Evolutionary conservation across 495 filamentous ascomycete genomes (phyloP).

Genomic region (Talaromyces adpressus): DNA sequence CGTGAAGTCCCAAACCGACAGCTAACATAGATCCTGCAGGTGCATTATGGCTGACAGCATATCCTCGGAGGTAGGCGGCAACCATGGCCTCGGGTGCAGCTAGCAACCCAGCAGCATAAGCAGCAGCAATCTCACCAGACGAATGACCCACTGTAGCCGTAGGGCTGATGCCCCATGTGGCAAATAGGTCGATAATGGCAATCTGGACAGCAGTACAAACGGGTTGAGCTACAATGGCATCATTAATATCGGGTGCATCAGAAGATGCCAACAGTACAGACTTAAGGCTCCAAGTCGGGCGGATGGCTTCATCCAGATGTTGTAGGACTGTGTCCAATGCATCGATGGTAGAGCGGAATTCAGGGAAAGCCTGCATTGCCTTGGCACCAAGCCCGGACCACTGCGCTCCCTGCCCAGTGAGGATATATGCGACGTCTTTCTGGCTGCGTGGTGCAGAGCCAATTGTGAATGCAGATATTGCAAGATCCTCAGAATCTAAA

Average conservation of each 20-base stretch:
- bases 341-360: conserved; percentile 23
- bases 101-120: conserved; percentile 19
- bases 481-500: neutral
- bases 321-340: conserved; percentile 35
- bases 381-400: conserved; percentile 23
- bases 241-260: conserved; percentile 10
- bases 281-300: conserved; percentile 41
- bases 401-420: conserved; percentile 31
- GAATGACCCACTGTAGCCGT: conserved; percentile 21
- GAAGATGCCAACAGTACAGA: conserved; percentile 11
- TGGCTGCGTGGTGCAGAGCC: conserved; percentile 9
- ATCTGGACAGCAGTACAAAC: conserved; percentile 24
- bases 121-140: conserved; percentile 30
- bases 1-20: conserved; percentile 9
- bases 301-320: conserved; percentile 22
- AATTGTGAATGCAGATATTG: neutral
- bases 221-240: conserved; percentile 15
- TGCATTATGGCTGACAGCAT: neutral
- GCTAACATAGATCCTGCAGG: conserved; percentile 16
- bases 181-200: conserved; percentile 20
- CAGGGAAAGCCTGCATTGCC: conserved; percentile 11
- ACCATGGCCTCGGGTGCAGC: conserved; percentile 16
- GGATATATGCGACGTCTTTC: conserved; percentile 22
- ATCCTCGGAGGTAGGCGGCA: conserved; percentile 21
- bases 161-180: conserved; percentile 16